Base-by-base conservation (phyloP, 225 moss, liverwort and hornwort genomes). In the Sphagnum contortum region DNA sequence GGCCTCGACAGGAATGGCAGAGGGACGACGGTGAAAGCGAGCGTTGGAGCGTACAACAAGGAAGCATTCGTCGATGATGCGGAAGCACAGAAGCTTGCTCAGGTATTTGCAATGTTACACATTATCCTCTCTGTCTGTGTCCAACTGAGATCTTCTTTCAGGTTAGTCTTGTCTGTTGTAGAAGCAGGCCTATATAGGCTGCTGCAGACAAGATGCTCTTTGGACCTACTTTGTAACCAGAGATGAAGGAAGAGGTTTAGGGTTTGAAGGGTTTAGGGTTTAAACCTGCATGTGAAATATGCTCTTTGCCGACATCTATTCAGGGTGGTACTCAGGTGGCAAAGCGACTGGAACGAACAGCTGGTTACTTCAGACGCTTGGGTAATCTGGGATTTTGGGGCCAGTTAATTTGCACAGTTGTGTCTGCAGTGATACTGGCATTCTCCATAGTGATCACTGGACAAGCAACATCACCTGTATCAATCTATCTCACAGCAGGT, bases 321-420 rank as follows among this genome's bases (percentile, higher is more conserved):
- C 29, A 1, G 29, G 29, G 29, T 29, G 29, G 29, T 29, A 29
- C 29, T 64, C 75, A 96, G 96, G 92, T 96, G 11, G 88, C 96
- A 48, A 92, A 88, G 87, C 88, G 96, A 55, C 78, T 96, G 81
- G 96, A 96, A 73, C 75, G 90, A 60, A 96, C 96, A 0, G 90
- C 92, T 58, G 90, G 83, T 45, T 81, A 92, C 72, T 96, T 96
- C 80, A 92, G 81, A 78, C 86, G 96, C 51, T 55, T 96, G 46
- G 96, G 96, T 3, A 88, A 87, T 62, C 73, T 92, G 66, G 92
- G 96, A 5, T 96, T 96, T 69, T 96, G 96, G 96, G 90, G 92
- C 11, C 96, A 92, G 72, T 87, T 96, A 13, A 77, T 90, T 14
- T 96, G 96, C 64, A 70, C 79, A 12, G 88, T 96, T 44, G 90